Evolutionary conservation across 148 eudicot species (phyloP), one percentile per base, ranked within the genome.

Genomic region (Arbutus unedo): DNA sequence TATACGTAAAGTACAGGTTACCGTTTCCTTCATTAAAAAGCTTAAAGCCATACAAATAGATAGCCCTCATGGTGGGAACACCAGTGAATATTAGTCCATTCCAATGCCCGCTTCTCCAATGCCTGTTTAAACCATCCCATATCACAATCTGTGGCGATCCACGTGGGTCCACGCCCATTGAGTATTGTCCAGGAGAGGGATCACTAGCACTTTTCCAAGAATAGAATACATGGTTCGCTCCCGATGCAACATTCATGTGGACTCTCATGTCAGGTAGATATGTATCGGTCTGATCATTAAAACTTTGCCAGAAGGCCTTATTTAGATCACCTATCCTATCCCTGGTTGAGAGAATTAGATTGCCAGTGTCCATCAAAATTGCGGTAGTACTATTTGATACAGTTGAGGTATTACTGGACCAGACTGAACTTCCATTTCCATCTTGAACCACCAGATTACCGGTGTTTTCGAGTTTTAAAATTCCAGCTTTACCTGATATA

Each of bases 61-160:
- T 72, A 45, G 88, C 76, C 64, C 55, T 77, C 91, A 88, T 88
- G 53, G 38, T 79, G 1, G 89, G 92, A 44, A 91, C 85, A 44
- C 97, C 97, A 0, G 82, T 86, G 56, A 91, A 90, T 0, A 68
- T 75, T 49, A 81, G 25, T 3, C 94, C 94, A 82, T 88, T 77
- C 91, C 92, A 93, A n/a, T 85, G 85, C 56, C 97, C 97, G 9
- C 93, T 93, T 68, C 94, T 81, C 93, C 93, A 93, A 57, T 44
- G 79, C 4, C 92, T 77, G 6, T 81, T 55, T 66, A 5, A 8
- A 16, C 91, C 92, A 11, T 74, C 14, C 91, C 89, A 93, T 19
- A 91, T 60, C 74, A 91, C 88, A 1, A 91, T 57, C 83, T 93
- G 92, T 1, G 93, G 93, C n/a, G 91, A 68, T 55, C 88, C 88